Percentiles rank a stretch among this genome's conserved stretches.
Evolutionary conservation across 2,329 filamentous ascomycete genomes (phyloP).

Genomic region (Cytospora leucostoma): DNA sequence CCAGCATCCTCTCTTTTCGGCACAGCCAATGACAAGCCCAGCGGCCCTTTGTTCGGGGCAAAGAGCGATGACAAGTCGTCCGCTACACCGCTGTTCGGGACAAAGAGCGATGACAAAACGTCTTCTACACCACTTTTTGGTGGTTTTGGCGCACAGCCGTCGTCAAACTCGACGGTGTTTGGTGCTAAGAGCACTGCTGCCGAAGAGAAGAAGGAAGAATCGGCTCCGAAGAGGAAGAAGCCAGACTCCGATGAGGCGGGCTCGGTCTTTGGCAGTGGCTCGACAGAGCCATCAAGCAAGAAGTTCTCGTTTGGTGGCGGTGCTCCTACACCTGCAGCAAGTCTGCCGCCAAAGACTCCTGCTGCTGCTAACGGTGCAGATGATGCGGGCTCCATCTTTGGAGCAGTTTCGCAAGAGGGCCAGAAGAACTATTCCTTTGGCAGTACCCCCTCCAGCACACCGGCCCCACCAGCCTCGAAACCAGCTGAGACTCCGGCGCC

Average conservation of each 20-base stretch:
- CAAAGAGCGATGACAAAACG: slow-evolving; percentile 16
- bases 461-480: slow-evolving; percentile 7
- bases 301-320: slow-evolving; percentile 24
- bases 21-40: slow-evolving; percentile 21
- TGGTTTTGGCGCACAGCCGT: slow-evolving; percentile 21
- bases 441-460: slow-evolving; percentile 9
- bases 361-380: slow-evolving; percentile 27
- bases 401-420: slow-evolving; percentile 13
- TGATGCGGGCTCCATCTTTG: slow-evolving; percentile 27
- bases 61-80: slow-evolving; percentile 16
- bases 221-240: slow-evolving; percentile 24
- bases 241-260: slow-evolving; percentile 20
- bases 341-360: slow-evolving; percentile 26
- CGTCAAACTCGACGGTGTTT: slow-evolving; percentile 22
- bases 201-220: slow-evolving; percentile 24
- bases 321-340: slow-evolving; percentile 20
- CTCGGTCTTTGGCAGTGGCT: slow-evolving; percentile 17
- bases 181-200: slow-evolving; percentile 10
- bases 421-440: slow-evolving; percentile 26
- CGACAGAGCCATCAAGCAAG: slow-evolving; percentile 11
- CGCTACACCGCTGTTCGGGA: slow-evolving; percentile 1
- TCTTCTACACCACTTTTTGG: slow-evolving; percentile 11
- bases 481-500: slow-evolving; percentile 15
- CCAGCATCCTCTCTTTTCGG: slow-evolving; percentile 34
- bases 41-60: slow-evolving; percentile 23